Evolutionary conservation across 2,329 filamentous ascomycete genomes (phyloP), one percentile per base, ranked within the genome.

Genomic region (Metarhizium brunneum): DNA sequence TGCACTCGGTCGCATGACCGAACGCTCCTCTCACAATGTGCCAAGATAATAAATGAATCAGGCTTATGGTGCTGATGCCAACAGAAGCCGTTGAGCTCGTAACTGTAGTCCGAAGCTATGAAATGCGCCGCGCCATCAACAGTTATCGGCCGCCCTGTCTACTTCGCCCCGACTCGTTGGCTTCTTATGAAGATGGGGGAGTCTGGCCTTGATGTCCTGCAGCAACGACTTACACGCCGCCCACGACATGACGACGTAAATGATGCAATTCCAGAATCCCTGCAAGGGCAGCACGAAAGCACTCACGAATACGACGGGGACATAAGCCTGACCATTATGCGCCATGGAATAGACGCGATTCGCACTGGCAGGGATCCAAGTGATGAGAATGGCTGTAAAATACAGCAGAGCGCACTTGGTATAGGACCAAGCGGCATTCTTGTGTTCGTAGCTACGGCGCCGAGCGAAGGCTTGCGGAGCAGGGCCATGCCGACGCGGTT

Each of bases 211-310:
- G 2, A 61, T 47, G 16, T 62, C 54, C 43, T 52, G 50, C 42
- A 56, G 57, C 30, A 61, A 32, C 0, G 58, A 58, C 61, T 75
- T 76, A 62, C 81, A 81, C 0, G 82, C 82, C 51, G 77, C 68
- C 73, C 81, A 79, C 5, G 84, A 87, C 1, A 85, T 87, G 6
- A 78, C 75, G 11, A 82, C 69, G 67, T 91, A 92, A 57, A 92
- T 87, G 53, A 85, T 65, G 20, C 82, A 80, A 65, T 92, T 92
- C 86, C 87, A 91, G 63, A 90, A 86, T 0, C 88, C 88, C 65
- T 92, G 88, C 1, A 89, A 73, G 0, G 88, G 87, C 7, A 92
- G 75, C 0, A 91, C 87, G n/a, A 87, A 74, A 0, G 84, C 81
- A 16, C 85, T 83, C 51, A 82, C 77, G 63, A 85, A 81, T 62